Base-by-base conservation (phyloP, 208 protist species). In the Leishmania aethiopica region DNA sequence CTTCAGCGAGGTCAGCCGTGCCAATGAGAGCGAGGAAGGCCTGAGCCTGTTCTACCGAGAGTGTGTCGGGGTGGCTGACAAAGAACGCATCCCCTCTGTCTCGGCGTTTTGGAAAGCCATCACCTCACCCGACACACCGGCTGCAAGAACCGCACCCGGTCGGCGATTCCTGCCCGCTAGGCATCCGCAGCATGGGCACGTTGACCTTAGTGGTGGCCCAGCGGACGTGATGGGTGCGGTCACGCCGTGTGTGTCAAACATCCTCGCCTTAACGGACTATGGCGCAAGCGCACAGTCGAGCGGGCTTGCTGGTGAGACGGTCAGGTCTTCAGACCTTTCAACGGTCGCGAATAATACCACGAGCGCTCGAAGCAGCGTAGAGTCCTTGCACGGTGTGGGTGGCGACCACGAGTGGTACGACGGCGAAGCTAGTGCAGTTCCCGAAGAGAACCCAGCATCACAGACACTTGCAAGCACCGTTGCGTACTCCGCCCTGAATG, bases 21-120 rank as follows among this genome's bases (percentile, higher is more conserved):
- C 51, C 22, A 66, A 32, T 15, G 51, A 35, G 5, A 32, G 10
- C 35, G 53, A 75, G 1, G 80, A 73, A 22, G 72, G 62, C 1
- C 62, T 75, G 47, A 83, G 80, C 35, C 42, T 62, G 17, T 78
- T 78, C 42, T 78, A 75, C 80, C 47, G 71, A 32, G 80, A 83
- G 37, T 25, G 25, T 45, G 17, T 13, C 22, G 49, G 5, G 6
- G 74, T 28, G 1, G 37, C 8, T 1, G 62, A 7, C 10, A 25
- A 53, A 15, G 42, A 51, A 19, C 8, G 69, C 42, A 51, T 53
- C 13, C 69, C 22, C 69, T 51, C 35, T 73, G 69, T 51, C 22
- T n/a, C 40, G 4, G 35, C 13, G 25, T 51, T 47, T 32, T 28
- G 37, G 42, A 40, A 47, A 13, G 37, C 19, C 37, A 73, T 47